Conservation (phyloP, 805 yeast genomes). For the Candida awuae region DNA sequence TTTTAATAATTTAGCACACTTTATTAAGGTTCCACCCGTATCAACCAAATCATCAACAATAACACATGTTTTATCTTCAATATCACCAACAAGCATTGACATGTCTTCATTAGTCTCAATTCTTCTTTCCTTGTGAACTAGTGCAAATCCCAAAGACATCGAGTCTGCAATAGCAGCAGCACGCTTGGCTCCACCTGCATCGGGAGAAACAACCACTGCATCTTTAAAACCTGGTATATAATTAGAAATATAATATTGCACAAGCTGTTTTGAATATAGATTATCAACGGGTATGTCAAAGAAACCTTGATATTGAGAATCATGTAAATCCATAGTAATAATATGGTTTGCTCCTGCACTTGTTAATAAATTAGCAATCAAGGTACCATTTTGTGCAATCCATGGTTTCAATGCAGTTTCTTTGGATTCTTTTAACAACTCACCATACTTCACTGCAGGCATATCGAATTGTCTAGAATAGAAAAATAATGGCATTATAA, state of each 20-base stretch:
- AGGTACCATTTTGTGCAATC: conserved; percentile 93
- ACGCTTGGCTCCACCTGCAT: conserved; percentile 98
- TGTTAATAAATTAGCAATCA: conserved; percentile 78
- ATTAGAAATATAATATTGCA: conserved; percentile 75
- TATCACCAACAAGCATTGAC: conserved; percentile 96
- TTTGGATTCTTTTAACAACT: conserved; percentile 21
- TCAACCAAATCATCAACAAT: conserved; percentile 90
- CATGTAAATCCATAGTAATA: conserved; percentile 96
- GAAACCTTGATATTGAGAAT: conserved; percentile 96
- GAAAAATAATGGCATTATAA: conserved; percentile 88
- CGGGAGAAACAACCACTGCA: conserved; percentile 92
- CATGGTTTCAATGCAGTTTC: conserved; percentile 67
- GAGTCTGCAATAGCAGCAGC: conserved; percentile 93
- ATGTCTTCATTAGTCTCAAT: conserved; percentile 32
- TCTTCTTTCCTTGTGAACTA: conserved; percentile 90
- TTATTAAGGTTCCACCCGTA: conserved; percentile 82
- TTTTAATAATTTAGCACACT: conserved; percentile 87
- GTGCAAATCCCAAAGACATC: conserved; percentile 80
- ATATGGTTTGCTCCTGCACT: conserved; percentile 95
- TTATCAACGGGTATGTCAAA: conserved; percentile 96
- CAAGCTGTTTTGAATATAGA: conserved; percentile 76
- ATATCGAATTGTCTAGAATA: conserved; percentile 94
- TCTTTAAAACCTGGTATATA: conserved; percentile 72
- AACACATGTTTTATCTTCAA: conserved; percentile 77
- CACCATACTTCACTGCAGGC: conserved; percentile 69